phyloP scores from a whole-genome alignment of 129 eudicot species.

The Gnaphalium uliginosum region DNA sequence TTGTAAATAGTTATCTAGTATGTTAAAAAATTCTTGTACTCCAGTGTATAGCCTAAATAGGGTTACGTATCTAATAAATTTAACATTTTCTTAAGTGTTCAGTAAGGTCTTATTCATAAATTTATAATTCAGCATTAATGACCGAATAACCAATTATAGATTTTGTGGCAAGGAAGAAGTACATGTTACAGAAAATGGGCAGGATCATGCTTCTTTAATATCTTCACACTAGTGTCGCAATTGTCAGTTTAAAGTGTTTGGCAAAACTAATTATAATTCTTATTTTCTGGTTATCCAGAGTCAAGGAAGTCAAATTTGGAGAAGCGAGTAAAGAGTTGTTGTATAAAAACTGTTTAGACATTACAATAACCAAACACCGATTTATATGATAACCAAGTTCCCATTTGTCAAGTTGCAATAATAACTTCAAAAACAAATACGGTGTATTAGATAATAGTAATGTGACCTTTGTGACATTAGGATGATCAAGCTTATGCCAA shows the following conservation, averaged over 20 bases:
- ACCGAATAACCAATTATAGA: not conserved
- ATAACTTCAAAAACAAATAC: not conserved
- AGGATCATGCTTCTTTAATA: not conserved
- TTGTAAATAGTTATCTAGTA: not conserved
- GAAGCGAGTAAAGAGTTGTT: not conserved
- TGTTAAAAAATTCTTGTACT: not conserved
- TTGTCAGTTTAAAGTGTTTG: slow-evolving; percentile 2
- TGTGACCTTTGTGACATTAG: slow-evolving; percentile 83
- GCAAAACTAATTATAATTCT: not conserved
- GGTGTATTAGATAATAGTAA: not conserved
- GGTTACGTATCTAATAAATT: not conserved
- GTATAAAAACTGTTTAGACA: not conserved
- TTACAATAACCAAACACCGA: slow-evolving; percentile 7
- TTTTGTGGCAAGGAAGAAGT: not conserved
- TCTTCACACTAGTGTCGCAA: not conserved
- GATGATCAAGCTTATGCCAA: slow-evolving; percentile 94
- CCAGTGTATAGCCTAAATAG: not conserved
- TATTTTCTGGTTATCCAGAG: not conserved
- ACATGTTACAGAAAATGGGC: not conserved
- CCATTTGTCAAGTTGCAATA: slow-evolving; percentile 5
- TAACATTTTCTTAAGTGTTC: not conserved
- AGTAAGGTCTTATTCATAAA: not conserved
- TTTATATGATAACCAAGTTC: not conserved
- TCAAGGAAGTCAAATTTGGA: not conserved
- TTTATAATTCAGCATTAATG: not conserved